A percentile compares a stretch with the other conserved stretches of the same genome.
These are phyloP conservation scores for Clausena lansium DNA, from an alignment of 345 rosid genomes.

Conservation along the genomic window DNA sequence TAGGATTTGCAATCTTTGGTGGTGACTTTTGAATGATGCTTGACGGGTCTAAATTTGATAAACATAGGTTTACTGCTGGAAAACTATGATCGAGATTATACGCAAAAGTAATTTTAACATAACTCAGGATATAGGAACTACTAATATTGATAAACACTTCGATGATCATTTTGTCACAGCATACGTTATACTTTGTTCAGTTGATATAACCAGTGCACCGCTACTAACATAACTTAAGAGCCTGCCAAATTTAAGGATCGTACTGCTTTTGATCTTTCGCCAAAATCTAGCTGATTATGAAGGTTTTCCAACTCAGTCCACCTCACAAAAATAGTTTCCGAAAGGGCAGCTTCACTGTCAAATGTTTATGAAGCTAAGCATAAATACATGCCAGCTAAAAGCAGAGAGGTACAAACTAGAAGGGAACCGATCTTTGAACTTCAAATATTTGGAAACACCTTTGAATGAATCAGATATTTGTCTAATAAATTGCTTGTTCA, in stretches of 20 bases:
- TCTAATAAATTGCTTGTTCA: background rate
- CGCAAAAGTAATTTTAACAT: background rate
- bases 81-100: too few species aligned
- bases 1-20: background rate
- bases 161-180: too few species aligned
- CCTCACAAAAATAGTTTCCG: too few species aligned
- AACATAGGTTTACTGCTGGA: background rate
- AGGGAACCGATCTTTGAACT: too few species aligned
- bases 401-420: background rate
- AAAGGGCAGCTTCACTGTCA: background rate
- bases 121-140: background rate
- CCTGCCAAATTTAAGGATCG: background rate
- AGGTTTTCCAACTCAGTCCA: background rate
- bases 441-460: background rate
- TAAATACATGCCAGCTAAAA: background rate
- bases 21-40: background rate
- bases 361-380: background rate
- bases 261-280: background rate
- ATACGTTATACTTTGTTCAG: too few species aligned
- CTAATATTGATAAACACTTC: background rate
- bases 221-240: background rate
- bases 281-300: background rate
- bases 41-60: background rate
- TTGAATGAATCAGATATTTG: background rate
- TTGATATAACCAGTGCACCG: background rate